Conservation (phyloP, 2,329 filamentous ascomycete genomes). For the Fusarium poae region DNA sequence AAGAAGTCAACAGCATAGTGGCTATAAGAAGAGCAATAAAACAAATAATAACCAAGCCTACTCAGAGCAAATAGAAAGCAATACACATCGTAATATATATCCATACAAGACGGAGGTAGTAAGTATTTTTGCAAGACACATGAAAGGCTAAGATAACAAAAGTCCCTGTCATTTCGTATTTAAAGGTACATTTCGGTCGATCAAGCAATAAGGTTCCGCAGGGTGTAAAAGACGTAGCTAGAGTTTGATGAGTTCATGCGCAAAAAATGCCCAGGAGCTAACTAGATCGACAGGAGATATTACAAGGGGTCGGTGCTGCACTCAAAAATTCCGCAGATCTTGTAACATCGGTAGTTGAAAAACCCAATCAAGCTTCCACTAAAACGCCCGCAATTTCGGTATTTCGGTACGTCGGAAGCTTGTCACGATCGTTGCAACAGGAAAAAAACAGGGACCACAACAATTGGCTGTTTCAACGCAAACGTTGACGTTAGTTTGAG, state of each 20-base stretch:
- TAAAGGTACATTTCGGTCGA: too few relatives aligned
- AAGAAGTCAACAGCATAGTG: not conserved
- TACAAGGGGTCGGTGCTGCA: not conserved
- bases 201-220: not conserved
- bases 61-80: not conserved
- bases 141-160: not conserved
- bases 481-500: not conserved
- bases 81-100: not conserved
- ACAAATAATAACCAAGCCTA: not conserved
- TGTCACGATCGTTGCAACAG: not conserved
- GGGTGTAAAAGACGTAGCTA: not conserved
- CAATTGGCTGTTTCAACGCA: too few relatives aligned
- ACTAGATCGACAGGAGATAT: not conserved
- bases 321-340: not conserved
- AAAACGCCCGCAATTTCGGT: not conserved
- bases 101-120: accelerated
- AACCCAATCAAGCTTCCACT: not conserved
- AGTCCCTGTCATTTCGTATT: not conserved
- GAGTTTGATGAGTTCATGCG: not conserved
- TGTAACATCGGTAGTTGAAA: not conserved
- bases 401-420: not conserved
- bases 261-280: not conserved
- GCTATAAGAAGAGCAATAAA: accelerated
- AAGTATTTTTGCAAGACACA: not conserved
- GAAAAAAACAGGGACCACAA: not conserved